Conservation (phyloP, 306 rosid genomes). For the Nissolia schottii region DNA sequence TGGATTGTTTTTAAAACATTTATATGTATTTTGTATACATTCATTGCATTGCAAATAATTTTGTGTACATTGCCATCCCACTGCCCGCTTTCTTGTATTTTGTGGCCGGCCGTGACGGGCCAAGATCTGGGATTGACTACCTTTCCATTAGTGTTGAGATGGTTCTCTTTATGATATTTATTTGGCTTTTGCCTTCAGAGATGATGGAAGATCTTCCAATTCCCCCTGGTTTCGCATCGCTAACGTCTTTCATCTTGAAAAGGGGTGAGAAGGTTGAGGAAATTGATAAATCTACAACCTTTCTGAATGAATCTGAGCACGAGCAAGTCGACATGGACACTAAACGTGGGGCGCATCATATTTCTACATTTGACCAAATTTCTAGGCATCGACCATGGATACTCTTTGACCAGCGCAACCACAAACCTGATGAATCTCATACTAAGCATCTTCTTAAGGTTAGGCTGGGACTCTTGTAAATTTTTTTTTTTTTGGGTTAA, state of each 20-base stretch:
- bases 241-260: conserved; percentile 54
- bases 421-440: conserved; percentile 36
- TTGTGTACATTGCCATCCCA: no score
- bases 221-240: conserved; percentile 75
- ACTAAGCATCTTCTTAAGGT: conserved; percentile 42
- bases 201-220: conserved; percentile 36
- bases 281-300: conserved; percentile 20
- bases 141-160: neutral
- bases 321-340: conserved; percentile 21
- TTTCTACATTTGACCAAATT: conserved; percentile 19
- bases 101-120: no score
- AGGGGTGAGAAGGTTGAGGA: conserved; percentile 38
- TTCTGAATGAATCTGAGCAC: conserved; percentile 25
- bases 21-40: no score
- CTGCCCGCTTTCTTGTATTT: no score
- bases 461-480: conserved; percentile 19
- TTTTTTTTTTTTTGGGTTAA: neutral
- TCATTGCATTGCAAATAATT: no score
- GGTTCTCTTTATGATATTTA: neutral
- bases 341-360: conserved; percentile 19
- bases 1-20: no score
- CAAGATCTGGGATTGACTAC: no score
- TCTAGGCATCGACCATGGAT: conserved; percentile 57
- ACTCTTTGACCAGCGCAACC: conserved; percentile 33
- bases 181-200: conserved; percentile 27